These are phyloP conservation scores for Xylaria sp. DNA, from an alignment of 2,329 filamentous ascomycete species.

Conservation along the genomic window DNA sequence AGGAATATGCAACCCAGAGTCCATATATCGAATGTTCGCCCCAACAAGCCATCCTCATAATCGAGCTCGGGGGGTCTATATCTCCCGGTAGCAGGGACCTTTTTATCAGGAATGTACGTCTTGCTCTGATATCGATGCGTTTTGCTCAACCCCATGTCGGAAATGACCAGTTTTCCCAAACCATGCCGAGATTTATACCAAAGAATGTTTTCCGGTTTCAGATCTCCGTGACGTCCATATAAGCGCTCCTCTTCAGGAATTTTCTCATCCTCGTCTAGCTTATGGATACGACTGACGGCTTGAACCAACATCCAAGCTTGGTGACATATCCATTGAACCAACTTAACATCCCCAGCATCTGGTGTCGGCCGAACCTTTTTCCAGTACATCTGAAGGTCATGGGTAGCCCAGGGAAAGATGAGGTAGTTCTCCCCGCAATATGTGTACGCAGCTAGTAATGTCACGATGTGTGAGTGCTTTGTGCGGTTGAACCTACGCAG, in stretches of 20 bases:
- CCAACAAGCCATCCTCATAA: neutral
- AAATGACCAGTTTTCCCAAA: conserved; percentile 24
- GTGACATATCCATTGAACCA: conserved; percentile 14
- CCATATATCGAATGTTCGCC: conserved; percentile 26
- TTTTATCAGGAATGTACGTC: neutral
- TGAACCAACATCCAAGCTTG: conserved; percentile 21
- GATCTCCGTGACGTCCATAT: conserved; percentile 30
- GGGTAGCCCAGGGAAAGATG: conserved; percentile 24
- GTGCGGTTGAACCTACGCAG: conserved; percentile 1
- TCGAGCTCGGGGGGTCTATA: conserved; percentile 22
- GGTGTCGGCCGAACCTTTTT: neutral
- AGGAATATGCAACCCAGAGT: conserved; percentile 18
- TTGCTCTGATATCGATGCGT: conserved; percentile 6
- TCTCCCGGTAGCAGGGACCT: neutral
- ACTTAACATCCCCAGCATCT: neutral
- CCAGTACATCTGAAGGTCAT: conserved; percentile 15
- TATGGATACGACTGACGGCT: conserved; percentile 24
- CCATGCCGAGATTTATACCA: conserved; percentile 5
- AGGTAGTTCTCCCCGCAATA: neutral
- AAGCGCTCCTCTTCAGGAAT: neutral
- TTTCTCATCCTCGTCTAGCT: neutral
- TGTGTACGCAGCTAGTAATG: conserved; percentile 3
- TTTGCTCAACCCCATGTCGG: conserved; percentile 30
- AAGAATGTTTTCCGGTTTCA: conserved; percentile 32
- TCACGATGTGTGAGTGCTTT: conserved; percentile 8